Evolutionary conservation across 176 grass and related monocot genomes (phyloP).

Genomic region (Microstegium vimineum): DNA sequence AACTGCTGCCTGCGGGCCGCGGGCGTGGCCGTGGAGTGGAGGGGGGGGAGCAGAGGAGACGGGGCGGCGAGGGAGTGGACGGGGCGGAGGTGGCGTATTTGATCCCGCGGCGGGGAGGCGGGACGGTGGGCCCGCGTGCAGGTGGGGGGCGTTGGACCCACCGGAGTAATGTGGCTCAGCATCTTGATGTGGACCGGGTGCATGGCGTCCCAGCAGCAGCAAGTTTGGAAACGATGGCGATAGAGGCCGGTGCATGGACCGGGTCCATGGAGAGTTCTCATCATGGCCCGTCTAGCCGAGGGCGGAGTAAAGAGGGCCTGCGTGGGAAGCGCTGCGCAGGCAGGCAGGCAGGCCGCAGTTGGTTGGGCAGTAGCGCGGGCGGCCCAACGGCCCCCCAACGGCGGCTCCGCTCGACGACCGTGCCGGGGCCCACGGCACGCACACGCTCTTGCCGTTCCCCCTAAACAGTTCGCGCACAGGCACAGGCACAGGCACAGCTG

Average conservation of each 20-base stretch:
- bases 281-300: too few relatives aligned
- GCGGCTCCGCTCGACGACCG: neutral
- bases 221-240: neutral
- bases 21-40: neutral
- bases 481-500: neutral
- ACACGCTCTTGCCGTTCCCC: neutral
- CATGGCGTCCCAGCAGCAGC: neutral
- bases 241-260: neutral
- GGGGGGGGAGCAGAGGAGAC: neutral
- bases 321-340: neutral
- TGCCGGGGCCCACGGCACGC: neutral
- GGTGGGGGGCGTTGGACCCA: slow-evolving; percentile 37
- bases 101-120: neutral
- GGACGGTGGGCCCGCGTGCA: neutral
- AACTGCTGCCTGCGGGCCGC: neutral
- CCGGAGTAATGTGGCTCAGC: slow-evolving; percentile 25
- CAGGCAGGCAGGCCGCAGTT: neutral
- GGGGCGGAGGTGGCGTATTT: slow-evolving; percentile 38
- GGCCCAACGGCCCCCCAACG: slow-evolving; percentile 24
- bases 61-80: neutral
- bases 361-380: slow-evolving; percentile 23
- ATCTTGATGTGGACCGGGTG: slow-evolving; percentile 21
- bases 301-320: neutral
- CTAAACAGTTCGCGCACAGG: too few relatives aligned
- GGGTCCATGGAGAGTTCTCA: neutral